Evolutionary conservation across 1,284 basidiomycete genomes (phyloP).

Genomic region (Heterobasidion annosum): DNA sequence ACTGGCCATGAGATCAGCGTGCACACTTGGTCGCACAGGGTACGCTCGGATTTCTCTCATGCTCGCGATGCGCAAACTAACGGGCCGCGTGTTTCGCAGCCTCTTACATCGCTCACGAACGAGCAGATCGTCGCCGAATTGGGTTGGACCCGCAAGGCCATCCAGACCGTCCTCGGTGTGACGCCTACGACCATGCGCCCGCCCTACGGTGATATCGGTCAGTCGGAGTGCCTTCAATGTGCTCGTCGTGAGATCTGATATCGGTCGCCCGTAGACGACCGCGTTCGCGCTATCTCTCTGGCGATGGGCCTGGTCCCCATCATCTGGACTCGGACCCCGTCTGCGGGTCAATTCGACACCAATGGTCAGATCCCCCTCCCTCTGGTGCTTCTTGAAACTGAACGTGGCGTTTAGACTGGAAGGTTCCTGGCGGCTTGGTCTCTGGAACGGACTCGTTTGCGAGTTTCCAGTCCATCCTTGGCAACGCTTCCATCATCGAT

Average conservation of each 20-base stretch:
- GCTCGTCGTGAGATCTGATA: constrained; percentile 2
- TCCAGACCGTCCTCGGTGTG: constrained; percentile 68
- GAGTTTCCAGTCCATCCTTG: constrained; percentile 54
- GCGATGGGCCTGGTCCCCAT: constrained; percentile 79
- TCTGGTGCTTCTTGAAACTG: not conserved
- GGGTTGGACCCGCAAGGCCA: constrained; percentile 85
- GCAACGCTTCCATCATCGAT: constrained; percentile 45
- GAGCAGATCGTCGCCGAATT: constrained; percentile 89
- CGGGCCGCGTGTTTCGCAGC: constrained; percentile 27
- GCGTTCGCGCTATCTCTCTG: constrained; percentile 77
- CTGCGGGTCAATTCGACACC: constrained; percentile 68
- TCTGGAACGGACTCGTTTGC: constrained; percentile 45
- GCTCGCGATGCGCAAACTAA: constrained; percentile 4
- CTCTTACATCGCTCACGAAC: constrained; percentile 77
- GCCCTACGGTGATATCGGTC: constrained; percentile 36
- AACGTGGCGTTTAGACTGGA: constrained; percentile 54
- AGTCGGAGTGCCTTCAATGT: constrained; percentile 9
- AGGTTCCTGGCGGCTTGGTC: constrained; percentile 64
- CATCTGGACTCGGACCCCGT: constrained; percentile 65
- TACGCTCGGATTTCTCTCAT: constrained; percentile 16
- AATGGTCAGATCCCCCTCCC: constrained; percentile 37
- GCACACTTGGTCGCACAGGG: constrained; percentile 74
- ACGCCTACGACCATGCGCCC: constrained; percentile 65
- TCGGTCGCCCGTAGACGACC: constrained; percentile 51
- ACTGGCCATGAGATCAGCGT: constrained; percentile 72